Conservation (phyloP, 805 yeast species). For the Nakazawaea peltata region DNA sequence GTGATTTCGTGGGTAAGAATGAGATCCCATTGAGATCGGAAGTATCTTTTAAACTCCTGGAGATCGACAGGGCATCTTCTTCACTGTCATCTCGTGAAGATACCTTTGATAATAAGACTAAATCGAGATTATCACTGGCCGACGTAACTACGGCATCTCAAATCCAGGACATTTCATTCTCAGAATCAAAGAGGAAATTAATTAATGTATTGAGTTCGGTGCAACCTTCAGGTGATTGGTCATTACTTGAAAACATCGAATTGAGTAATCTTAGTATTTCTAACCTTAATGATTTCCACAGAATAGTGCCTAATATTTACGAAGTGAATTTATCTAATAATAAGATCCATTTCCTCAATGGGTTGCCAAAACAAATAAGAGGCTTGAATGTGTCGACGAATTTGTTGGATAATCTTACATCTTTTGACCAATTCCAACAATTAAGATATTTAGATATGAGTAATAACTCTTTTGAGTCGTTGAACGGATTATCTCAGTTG, state of each 20-base stretch:
- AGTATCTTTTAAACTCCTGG: constrained; percentile 34
- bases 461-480: constrained; percentile 26
- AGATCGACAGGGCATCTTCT: constrained; percentile 12
- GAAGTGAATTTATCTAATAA: constrained; percentile 34
- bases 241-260: constrained; percentile 26
- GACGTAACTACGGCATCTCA: constrained; percentile 30
- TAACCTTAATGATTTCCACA: constrained; percentile 33
- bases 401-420: constrained; percentile 29
- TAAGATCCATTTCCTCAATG: constrained; percentile 32
- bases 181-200: constrained; percentile 34
- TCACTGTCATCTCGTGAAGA: constrained; percentile 16
- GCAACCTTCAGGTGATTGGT: constrained; percentile 36
- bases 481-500: constrained; percentile 29
- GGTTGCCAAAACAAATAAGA: constrained; percentile 33
- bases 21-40: constrained; percentile 16
- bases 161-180: constrained; percentile 35
- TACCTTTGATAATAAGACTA: constrained; percentile 3
- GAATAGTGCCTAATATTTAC: constrained; percentile 35
- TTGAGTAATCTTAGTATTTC: constrained; percentile 26
- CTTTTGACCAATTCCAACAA: constrained; percentile 29
- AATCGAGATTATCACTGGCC: neutral
- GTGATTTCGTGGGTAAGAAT: constrained; percentile 2
- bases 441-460: constrained; percentile 35
- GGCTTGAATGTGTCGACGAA: constrained; percentile 31
- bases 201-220: constrained; percentile 38